phyloP scores from a whole-genome alignment of 2,329 filamentous ascomycete species.

The Dactylonectria estremocensis region DNA sequence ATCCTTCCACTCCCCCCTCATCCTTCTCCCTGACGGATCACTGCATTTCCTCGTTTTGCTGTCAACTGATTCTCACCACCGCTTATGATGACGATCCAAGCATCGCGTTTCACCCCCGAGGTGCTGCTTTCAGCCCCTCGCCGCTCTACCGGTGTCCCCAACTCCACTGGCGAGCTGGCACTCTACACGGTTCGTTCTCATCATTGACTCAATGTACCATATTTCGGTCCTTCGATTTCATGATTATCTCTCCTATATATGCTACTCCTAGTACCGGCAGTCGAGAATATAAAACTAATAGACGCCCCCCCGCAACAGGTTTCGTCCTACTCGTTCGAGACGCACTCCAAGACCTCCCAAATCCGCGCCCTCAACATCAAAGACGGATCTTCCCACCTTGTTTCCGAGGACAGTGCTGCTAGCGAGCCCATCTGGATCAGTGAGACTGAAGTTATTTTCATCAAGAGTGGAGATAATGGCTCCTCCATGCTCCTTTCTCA shows the following conservation, averaged over 20 bases:
- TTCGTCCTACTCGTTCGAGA: constrained; percentile 85
- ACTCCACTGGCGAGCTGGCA: constrained; percentile 73
- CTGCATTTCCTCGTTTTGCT: background rate
- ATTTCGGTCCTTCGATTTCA: too few relatives aligned
- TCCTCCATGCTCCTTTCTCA: constrained; percentile 63
- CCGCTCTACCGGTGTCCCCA: constrained; percentile 79
- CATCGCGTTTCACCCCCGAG: constrained; percentile 81
- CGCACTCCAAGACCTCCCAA: constrained; percentile 78
- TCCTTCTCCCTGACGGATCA: background rate
- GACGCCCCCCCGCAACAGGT: constrained; percentile 55
- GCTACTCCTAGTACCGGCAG: background rate
- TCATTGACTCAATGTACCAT: constrained; percentile 34
- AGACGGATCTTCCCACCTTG: constrained; percentile 74
- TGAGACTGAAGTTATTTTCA: constrained; percentile 72
- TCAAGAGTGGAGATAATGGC: constrained; percentile 66
- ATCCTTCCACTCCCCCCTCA: background rate
- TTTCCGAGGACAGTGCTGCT: constrained; percentile 76
- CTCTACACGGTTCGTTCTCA: constrained; percentile 71
- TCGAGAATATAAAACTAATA: background rate
- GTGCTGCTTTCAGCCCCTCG: constrained; percentile 83
- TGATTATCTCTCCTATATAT: background rate
- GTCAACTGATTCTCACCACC: constrained; percentile 22
- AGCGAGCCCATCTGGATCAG: constrained; percentile 85
- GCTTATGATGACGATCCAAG: constrained; percentile 76
- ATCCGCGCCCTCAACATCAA: constrained; percentile 80